Evolutionary conservation across 2,329 filamentous ascomycete genomes (phyloP), one percentile per base, ranked within the genome.

Genomic region (Xylariaceae sp.): DNA sequence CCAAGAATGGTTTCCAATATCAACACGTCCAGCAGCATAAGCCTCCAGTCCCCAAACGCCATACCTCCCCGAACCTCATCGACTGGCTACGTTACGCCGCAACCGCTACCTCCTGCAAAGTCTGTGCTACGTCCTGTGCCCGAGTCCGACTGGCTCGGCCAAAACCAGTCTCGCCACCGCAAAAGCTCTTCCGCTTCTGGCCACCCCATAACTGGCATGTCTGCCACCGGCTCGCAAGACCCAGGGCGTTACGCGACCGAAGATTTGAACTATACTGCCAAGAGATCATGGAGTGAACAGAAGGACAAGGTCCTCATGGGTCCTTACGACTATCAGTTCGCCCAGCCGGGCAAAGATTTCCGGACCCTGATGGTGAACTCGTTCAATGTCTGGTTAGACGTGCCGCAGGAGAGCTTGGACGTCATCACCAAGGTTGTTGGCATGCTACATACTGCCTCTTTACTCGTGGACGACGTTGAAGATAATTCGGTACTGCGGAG

Each of bases 391-490:
- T 90, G 85, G 83, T 70, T 94, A 13, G 73, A 85, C 42, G 87
- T 94, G 16, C 87, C 88, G 0, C 62, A 73, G 8, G 74, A 80
- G 44, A 81, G 79, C 51, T 73, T 94, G 42, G 76, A 78, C 32
- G 72, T 89, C 45, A 91, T 94, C 56, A 90, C 84, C 19, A 80
- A 79, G 46, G 86, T 89, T 3, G 79, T 94, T 9, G 85, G 83
- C 53, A 91, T 91, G 86, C 74, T 94, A 35, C 88, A 94, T 65
- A 91, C 88, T 30, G 83, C 88, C 3, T 90, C 86, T 3, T 71
- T 94, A 41, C 78, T 94, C 18, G 79, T 94, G 42, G 89, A 95
- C 65, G 89, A 95, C 62, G 88, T 95, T 6, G 87, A 95, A 68
- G 89, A 95, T 66, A 81, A 77, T 32, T 89, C 85, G 2, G 66